Conservation (phyloP, 139 green algal species). For the Picochlorum costavermella region DNA sequence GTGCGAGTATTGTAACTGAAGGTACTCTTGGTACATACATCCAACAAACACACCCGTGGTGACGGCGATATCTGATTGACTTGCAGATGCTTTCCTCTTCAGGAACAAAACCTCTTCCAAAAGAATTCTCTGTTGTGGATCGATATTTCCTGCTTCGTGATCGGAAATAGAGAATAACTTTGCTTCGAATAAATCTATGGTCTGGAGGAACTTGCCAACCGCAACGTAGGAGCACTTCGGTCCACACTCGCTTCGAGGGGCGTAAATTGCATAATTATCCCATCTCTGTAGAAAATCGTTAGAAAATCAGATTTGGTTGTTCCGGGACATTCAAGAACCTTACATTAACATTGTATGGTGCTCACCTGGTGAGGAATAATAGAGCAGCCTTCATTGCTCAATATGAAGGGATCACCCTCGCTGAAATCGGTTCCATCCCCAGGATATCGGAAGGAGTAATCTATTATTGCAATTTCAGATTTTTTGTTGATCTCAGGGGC, state of each 20-base stretch:
- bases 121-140: constrained; percentile 65
- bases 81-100: not conserved
- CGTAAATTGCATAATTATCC: no score
- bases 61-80: not conserved
- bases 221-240: no score
- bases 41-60: constrained; percentile 33
- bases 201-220: constrained; percentile 46
- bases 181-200: constrained; percentile 43
- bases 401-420: no score
- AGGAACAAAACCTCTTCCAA: constrained; percentile 28
- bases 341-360: no score
- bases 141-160: constrained; percentile 50
- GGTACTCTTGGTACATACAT: constrained; percentile 43
- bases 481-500: not conserved
- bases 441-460: not conserved
- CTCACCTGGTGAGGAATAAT: no score
- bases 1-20: constrained; percentile 1
- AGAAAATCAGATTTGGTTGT: no score
- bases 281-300: no score
- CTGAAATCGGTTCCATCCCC: constrained; percentile 20
- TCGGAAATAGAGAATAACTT: constrained; percentile 28
- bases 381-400: no score
- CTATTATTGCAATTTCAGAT: not conserved
- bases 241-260: no score
- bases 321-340: no score